Evolutionary conservation across 352 stramenopile species (phyloP).

Genomic region (Globisporangium acanthophoron): DNA sequence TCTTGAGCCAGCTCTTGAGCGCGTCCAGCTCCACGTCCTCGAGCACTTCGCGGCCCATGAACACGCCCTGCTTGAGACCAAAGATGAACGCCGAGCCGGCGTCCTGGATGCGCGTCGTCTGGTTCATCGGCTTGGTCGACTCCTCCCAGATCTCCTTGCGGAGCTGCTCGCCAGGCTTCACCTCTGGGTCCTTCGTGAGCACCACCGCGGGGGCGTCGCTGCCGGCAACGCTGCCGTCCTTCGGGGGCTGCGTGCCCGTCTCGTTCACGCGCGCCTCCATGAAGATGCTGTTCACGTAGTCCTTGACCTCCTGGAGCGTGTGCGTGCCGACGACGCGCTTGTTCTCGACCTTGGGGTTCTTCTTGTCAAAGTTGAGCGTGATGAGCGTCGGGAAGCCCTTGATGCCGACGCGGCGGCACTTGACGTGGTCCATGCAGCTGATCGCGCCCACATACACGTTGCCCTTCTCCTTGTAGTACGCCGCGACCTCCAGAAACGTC

Average conservation of each 20-base stretch:
- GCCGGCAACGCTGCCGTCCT: slow-evolving; percentile 1
- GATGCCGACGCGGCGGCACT: slow-evolving; percentile 69
- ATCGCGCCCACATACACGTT: slow-evolving; percentile 70
- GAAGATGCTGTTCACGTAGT: slow-evolving; percentile 60
- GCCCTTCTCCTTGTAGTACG: slow-evolving; percentile 66
- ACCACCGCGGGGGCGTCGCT: neutral
- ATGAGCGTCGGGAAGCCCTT: slow-evolving; percentile 82
- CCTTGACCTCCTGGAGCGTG: slow-evolving; percentile 71
- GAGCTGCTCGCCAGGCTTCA: slow-evolving; percentile 31
- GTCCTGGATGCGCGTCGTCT: slow-evolving; percentile 72
- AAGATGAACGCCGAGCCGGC: slow-evolving; percentile 77
- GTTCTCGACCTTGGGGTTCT: slow-evolving; percentile 51
- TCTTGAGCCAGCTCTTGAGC: slow-evolving; percentile 69
- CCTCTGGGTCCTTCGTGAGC: slow-evolving; percentile 1
- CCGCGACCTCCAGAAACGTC: slow-evolving; percentile 50
- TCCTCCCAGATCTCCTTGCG: slow-evolving; percentile 66
- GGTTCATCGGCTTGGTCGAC: slow-evolving; percentile 65
- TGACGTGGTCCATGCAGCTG: slow-evolving; percentile 85
- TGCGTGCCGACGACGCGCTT: slow-evolving; percentile 74
- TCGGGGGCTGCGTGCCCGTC: slow-evolving; percentile 50
- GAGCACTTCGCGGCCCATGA: slow-evolving; percentile 70
- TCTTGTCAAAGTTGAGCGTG: slow-evolving; percentile 76
- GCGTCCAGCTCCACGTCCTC: slow-evolving; percentile 73
- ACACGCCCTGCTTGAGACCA: slow-evolving; percentile 67
- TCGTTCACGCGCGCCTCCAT: slow-evolving; percentile 62